A percentile compares a stretch with the other conserved stretches of the same genome.
These are phyloP conservation scores for Yamadazyma endophytica DNA, from an alignment of 805 yeast genomes.

Conservation along the genomic window DNA sequence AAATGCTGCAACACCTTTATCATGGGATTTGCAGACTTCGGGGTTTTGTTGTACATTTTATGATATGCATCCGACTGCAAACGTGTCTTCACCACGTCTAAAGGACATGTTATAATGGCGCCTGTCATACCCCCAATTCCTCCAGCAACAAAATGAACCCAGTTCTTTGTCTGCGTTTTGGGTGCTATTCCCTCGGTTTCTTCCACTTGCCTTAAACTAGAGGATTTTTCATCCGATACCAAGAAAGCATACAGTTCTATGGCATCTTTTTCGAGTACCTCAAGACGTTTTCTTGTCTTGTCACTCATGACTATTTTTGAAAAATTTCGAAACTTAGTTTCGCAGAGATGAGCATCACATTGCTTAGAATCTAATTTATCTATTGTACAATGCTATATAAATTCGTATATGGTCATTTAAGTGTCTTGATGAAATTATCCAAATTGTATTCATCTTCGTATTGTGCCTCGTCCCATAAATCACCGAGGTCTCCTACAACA, in stretches of 20 bases:
- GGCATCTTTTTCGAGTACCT: conserved; percentile 47
- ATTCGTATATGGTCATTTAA: conserved; percentile 17
- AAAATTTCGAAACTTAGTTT: neutral
- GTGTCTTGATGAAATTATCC: conserved; percentile 84
- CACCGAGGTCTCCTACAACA: conserved; percentile 84
- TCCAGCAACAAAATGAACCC: conserved; percentile 88
- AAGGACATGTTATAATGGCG: conserved; percentile 88
- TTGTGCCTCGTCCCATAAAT: conserved; percentile 94
- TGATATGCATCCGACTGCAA: conserved; percentile 84
- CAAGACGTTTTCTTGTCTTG: conserved; percentile 5
- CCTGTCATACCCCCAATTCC: conserved; percentile 98
- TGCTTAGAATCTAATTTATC: neutral
- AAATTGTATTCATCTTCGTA: conserved; percentile 96
- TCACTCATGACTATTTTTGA: too few relatives aligned
- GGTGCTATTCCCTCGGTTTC: conserved; percentile 3
- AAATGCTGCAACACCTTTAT: conserved; percentile 65
- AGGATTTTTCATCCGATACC: conserved; percentile 69
- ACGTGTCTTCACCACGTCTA: conserved; percentile 94
- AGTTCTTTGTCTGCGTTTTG: conserved; percentile 23
- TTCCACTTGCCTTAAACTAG: conserved; percentile 38
- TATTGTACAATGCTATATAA: neutral
- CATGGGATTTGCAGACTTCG: conserved; percentile 33
- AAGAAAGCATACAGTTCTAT: conserved; percentile 56
- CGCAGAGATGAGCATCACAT: neutral
- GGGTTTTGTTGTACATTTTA: conserved; percentile 47